Conservation (phyloP, 495 filamentous ascomycete species). For the Neurospora sp. region DNA sequence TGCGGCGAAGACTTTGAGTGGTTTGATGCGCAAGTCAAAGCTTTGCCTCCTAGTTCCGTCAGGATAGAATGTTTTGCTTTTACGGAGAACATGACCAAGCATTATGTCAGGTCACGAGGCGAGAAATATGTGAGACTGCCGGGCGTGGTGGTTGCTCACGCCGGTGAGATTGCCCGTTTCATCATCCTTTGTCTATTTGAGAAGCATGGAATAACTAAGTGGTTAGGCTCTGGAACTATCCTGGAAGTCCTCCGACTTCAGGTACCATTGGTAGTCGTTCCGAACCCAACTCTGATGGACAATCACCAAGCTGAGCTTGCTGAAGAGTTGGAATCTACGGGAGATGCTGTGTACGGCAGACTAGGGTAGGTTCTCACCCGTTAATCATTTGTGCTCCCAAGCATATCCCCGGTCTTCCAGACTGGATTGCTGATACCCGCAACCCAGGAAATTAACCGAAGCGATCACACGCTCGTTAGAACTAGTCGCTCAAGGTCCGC, state of each 20-base stretch:
- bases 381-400: neutral
- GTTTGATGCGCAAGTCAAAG: constrained; percentile 14
- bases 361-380: constrained; percentile 42
- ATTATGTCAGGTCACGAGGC: constrained; percentile 40
- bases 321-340: constrained; percentile 53
- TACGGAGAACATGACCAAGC: constrained; percentile 39
- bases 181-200: neutral
- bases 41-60: constrained; percentile 21
- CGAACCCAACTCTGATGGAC: constrained; percentile 71
- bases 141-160: constrained; percentile 79
- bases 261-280: constrained; percentile 71
- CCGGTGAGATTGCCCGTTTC: constrained; percentile 46
- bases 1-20: constrained; percentile 50
- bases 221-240: constrained; percentile 76
- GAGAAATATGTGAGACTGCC: constrained; percentile 20
- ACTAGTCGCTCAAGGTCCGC: constrained; percentile 16
- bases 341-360: constrained; percentile 57
- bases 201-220: neutral
- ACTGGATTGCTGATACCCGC: neutral
- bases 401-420: neutral
- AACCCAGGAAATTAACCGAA: constrained; percentile 11
- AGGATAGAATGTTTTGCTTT: constrained; percentile 56
- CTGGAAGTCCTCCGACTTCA: constrained; percentile 61
- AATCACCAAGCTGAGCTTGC: constrained; percentile 91
- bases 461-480: constrained; percentile 14